Evolutionary conservation across 768 basidiomycete species (phyloP).

Genomic region (Tylopilus balloui): DNA sequence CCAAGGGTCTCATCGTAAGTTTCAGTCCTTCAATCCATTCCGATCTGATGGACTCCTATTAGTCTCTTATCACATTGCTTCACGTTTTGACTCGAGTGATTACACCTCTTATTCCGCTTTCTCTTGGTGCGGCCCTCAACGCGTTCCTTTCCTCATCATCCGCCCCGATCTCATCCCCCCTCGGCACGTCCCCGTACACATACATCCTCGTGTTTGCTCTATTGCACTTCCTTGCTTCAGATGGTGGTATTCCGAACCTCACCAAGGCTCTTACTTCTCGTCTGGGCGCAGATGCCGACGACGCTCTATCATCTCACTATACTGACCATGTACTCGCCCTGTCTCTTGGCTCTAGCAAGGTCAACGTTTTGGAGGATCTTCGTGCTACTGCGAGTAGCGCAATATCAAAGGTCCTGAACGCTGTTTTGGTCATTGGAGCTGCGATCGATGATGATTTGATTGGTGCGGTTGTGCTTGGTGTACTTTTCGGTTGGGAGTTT

Average conservation of each 20-base stretch:
- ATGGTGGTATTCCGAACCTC: slow-evolving; percentile 69
- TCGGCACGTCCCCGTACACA: slow-evolving; percentile 55
- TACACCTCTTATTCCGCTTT: slow-evolving; percentile 65
- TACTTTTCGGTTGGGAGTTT: slow-evolving; percentile 62
- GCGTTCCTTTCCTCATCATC: slow-evolving; percentile 17
- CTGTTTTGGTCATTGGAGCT: slow-evolving; percentile 62
- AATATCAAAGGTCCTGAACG: slow-evolving; percentile 16
- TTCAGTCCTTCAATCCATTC: background rate
- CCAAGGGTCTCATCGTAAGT: slow-evolving; percentile 25
- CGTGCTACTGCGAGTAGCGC: slow-evolving; percentile 6
- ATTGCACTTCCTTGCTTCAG: slow-evolving; percentile 70
- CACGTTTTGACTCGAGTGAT: slow-evolving; percentile 73
- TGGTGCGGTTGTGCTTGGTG: slow-evolving; percentile 62
- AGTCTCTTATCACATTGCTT: slow-evolving; percentile 67
- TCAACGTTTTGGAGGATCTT: slow-evolving; percentile 70
- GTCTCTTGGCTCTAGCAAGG: slow-evolving; percentile 75
- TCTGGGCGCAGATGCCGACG: slow-evolving; percentile 85
- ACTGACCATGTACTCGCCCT: slow-evolving; percentile 86
- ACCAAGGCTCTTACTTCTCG: slow-evolving; percentile 77
- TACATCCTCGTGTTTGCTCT: slow-evolving; percentile 64
- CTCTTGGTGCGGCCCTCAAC: slow-evolving; percentile 47
- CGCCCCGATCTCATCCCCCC: slow-evolving; percentile 18
- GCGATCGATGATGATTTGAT: slow-evolving; percentile 76
- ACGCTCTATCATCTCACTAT: slow-evolving; percentile 53
- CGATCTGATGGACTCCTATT: slow-evolving; percentile 3